Evolutionary conservation across 371 early-diverging fungal species (phyloP).

Genomic region (Basidiobolus heterosporus): DNA sequence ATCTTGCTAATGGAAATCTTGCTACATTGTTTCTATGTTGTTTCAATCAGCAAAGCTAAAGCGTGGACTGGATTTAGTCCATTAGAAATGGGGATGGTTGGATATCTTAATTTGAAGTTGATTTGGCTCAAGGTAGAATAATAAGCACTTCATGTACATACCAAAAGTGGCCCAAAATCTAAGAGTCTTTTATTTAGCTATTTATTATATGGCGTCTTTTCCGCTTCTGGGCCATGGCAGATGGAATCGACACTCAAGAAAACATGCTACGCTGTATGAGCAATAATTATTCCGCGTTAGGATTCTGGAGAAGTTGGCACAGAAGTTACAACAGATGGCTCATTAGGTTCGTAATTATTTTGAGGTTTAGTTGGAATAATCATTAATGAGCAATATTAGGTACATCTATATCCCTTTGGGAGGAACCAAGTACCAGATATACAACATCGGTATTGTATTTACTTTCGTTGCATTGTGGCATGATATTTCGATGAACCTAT

Average conservation of each 20-base stretch:
- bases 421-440: constrained; percentile 37
- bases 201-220: constrained; percentile 80
- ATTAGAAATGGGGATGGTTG: constrained; percentile 59
- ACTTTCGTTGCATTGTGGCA: constrained; percentile 95
- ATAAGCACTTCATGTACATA: neutral
- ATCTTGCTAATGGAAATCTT: constrained; percentile 66
- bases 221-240: constrained; percentile 75
- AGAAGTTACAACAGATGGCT: constrained; percentile 76
- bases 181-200: neutral
- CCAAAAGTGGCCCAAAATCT: neutral
- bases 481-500: constrained; percentile 62
- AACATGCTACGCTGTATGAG: constrained; percentile 88
- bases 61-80: constrained; percentile 61
- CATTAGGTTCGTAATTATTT: constrained; percentile 26
- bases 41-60: constrained; percentile 62
- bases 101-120: constrained; percentile 64
- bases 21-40: constrained; percentile 64
- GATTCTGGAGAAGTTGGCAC: constrained; percentile 92
- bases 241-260: constrained; percentile 73
- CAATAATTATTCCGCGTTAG: constrained; percentile 76
- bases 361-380: neutral
- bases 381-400: constrained; percentile 8
- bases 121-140: constrained; percentile 73
- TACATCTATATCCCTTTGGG: constrained; percentile 90
- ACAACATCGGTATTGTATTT: constrained; percentile 67